Evolutionary conservation across 1,284 basidiomycete species (phyloP).

Genomic region (Cerrena zonata): DNA sequence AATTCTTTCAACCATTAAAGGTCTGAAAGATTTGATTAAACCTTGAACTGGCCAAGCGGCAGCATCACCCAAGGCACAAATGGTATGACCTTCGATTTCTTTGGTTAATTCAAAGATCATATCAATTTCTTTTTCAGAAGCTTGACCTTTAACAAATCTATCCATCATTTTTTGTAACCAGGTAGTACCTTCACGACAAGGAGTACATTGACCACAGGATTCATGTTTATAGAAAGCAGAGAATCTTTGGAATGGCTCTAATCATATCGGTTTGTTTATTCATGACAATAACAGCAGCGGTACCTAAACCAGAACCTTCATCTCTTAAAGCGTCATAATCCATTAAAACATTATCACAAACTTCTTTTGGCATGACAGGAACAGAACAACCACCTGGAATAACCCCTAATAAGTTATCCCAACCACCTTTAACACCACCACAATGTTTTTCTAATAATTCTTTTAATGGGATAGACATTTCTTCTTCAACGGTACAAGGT

Average conservation of each 20-base stretch:
- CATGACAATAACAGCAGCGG: slow-evolving; percentile 98
- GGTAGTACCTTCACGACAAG: slow-evolving; percentile 91
- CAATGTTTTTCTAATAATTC: slow-evolving; percentile 96
- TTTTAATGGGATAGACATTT: slow-evolving; percentile 95
- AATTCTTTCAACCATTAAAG: slow-evolving; percentile 86
- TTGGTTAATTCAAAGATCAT: slow-evolving; percentile 93
- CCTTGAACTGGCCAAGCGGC: slow-evolving; percentile 98
- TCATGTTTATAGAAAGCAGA: slow-evolving; percentile 99
- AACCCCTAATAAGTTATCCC: slow-evolving; percentile 93
- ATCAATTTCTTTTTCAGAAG: slow-evolving; percentile 90
- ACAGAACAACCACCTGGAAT: slow-evolving; percentile 94
- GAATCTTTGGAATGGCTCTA: slow-evolving; percentile 87
- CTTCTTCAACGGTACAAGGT: slow-evolving; percentile 96
- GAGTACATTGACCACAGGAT: slow-evolving; percentile 97
- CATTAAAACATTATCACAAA: slow-evolving; percentile 89
- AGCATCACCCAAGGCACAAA: slow-evolving; percentile 94
- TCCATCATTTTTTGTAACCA: slow-evolving; percentile 99
- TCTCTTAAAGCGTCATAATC: slow-evolving; percentile 98
- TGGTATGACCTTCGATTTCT: slow-evolving; percentile 93
- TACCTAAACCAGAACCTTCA: slow-evolving; percentile 89
- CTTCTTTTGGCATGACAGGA: slow-evolving; percentile 82
- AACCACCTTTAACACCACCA: slow-evolving; percentile 89
- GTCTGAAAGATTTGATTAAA: slow-evolving; percentile 93
- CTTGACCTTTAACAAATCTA: slow-evolving; percentile 83
- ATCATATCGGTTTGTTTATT: slow-evolving; percentile 95